Base-by-base conservation (phyloP, 306 rosid genomes). In the Quercus alba region DNA sequence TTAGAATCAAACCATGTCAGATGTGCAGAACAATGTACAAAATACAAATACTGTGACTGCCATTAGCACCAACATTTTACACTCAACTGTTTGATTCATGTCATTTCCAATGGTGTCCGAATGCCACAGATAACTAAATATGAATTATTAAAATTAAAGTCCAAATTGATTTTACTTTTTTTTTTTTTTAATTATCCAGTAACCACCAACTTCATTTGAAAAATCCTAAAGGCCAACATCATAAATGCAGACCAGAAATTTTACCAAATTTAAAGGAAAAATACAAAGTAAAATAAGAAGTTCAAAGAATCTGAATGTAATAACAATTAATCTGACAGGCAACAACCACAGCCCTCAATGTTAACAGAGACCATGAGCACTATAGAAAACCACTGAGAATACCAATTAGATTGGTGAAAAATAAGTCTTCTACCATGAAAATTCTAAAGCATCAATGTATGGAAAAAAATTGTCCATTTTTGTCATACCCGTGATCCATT, bases 401-500 rank as follows among this genome's bases (percentile, higher is more conserved):
- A 68, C 38, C 64, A 82, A 30, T 49, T 56, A 21, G 66, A 81
- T 79, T 54, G 56, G n/a, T 28, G 15, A 25, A 28, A 57, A 72
- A 51, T 76, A 31, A 61, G 59, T 54, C 26, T 17, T 23, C 21
- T 20, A 3, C 26, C 20, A 62, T 35, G 20, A 67, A 46, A 59
- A 17, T 64, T 51, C 18, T 8, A 74, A 58, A 77, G 19, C 73
- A 58, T 23, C 64, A 71, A 52, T 17, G n/a, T 31, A 55, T 49
- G 63, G 64, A 26, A 54, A 44, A n/a, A n/a, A 71, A 66, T 4
- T 30, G 56, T 66, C 84, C 78, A 63, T 67, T 57, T 83, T 67
- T 69, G 68, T 58, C 90, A 76, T 89, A 95, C 98, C 99, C 81
- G 80, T 67, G 97, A 82, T 81, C 89, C 98, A 73, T 83, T 86